Evolutionary conservation across 2,329 filamentous ascomycete genomes (phyloP).

Genomic region (Cadophora sp.): DNA sequence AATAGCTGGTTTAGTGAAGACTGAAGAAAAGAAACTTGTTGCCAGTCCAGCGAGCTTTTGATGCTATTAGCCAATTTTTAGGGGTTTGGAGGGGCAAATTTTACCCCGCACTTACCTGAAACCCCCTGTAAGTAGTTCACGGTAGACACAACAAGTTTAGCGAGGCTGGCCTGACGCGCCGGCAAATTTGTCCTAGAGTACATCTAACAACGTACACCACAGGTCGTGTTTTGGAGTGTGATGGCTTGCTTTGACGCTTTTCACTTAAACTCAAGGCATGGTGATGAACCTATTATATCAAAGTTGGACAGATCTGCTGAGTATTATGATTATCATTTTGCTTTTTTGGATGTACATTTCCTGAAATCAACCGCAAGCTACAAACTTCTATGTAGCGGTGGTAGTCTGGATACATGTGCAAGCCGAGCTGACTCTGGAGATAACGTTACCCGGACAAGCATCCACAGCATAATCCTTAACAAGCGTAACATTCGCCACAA

Average conservation of each 20-base stretch:
- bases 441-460: slow-evolving; percentile 24
- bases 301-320: slow-evolving; percentile 35
- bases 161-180: too few species aligned
- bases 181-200: too few species aligned
- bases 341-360: neutral
- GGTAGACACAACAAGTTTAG: neutral
- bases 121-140: neutral
- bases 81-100: neutral
- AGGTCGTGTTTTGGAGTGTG: too few species aligned
- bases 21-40: too few species aligned
- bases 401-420: slow-evolving; percentile 27
- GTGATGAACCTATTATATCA: too few species aligned
- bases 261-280: too few species aligned
- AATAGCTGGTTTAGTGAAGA: too few species aligned
- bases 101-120: slow-evolving; percentile 1
- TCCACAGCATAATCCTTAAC: slow-evolving; percentile 19
- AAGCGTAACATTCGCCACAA: slow-evolving; percentile 21
- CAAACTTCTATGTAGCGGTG: neutral
- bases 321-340: slow-evolving; percentile 51
- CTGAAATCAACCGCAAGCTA: neutral
- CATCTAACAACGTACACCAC: too few species aligned
- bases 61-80: too few species aligned
- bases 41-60: too few species aligned
- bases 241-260: too few species aligned
- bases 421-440: slow-evolving; percentile 24